phyloP scores from a whole-genome alignment of 139 green algal species.

The Coccomyxa sp. region DNA sequence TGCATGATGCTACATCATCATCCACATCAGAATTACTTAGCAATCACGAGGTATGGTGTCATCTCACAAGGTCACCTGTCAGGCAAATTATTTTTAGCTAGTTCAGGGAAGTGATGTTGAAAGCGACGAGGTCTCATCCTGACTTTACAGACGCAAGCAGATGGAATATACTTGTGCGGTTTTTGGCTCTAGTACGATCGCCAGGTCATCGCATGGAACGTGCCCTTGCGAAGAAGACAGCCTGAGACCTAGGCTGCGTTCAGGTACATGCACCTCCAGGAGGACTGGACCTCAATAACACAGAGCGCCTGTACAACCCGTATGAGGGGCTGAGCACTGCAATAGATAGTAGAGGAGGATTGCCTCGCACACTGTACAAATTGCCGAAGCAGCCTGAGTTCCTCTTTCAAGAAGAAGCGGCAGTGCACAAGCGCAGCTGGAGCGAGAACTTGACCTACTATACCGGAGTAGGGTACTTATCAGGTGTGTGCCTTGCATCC shows the following conservation, averaged over 20 bases:
- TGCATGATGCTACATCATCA: not conserved
- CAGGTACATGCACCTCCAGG: not conserved
- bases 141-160: too few relatives aligned
- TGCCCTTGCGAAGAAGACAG: too few relatives aligned
- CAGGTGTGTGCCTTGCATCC: constrained; percentile 34
- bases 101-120: too few relatives aligned
- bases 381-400: constrained; percentile 78
- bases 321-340: constrained; percentile 45
- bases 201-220: too few relatives aligned
- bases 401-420: constrained; percentile 81
- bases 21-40: not conserved
- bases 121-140: too few relatives aligned
- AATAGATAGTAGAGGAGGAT: constrained; percentile 7
- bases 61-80: too few relatives aligned
- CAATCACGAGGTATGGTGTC: not conserved
- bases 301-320: constrained; percentile 51
- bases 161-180: too few relatives aligned
- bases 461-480: constrained; percentile 78
- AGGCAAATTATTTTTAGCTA: too few relatives aligned
- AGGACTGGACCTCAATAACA: not conserved
- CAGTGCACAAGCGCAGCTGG: constrained; percentile 67
- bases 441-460: constrained; percentile 90
- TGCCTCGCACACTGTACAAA: not conserved
- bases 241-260: not conserved
- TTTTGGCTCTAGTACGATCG: too few relatives aligned